These are phyloP conservation scores for Cystoderma amianthinum DNA, from an alignment of 768 basidiomycete species.

Conservation along the genomic window DNA sequence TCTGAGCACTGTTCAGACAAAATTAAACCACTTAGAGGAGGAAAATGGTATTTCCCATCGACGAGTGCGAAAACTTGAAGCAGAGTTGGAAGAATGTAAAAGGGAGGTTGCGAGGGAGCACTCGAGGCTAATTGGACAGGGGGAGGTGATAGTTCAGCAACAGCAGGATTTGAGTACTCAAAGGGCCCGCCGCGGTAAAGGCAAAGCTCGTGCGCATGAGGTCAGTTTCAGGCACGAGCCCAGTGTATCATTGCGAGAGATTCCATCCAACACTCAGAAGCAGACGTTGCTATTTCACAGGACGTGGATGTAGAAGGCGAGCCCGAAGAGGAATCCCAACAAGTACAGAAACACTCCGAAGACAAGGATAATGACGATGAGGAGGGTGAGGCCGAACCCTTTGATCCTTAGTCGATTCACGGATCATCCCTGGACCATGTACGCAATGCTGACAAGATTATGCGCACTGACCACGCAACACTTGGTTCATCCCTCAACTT, in stretches of 20 bases:
- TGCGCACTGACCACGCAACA: slow-evolving; percentile 49
- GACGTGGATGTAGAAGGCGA: slow-evolving; percentile 20
- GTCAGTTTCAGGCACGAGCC: slow-evolving; percentile 37
- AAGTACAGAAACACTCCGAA: too few relatives aligned
- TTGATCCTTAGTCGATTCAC: slow-evolving; percentile 23
- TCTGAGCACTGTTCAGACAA: slow-evolving; percentile 56
- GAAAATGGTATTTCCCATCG: slow-evolving; percentile 80
- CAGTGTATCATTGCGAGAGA: slow-evolving; percentile 51
- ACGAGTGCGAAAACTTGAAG: slow-evolving; percentile 81
- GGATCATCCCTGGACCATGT: too few relatives aligned
- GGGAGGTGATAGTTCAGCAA: slow-evolving; percentile 35
- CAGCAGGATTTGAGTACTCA: slow-evolving; percentile 17
- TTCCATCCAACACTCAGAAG: slow-evolving; percentile 17
- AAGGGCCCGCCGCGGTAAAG: slow-evolving; percentile 23
- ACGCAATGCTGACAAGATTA: slow-evolving; percentile 30
- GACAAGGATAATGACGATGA: slow-evolving; percentile 19
- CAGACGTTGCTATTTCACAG: slow-evolving; percentile 25
- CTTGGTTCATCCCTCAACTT: slow-evolving; percentile 29
- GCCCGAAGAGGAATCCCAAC: slow-evolving; percentile 11
- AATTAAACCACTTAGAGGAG: slow-evolving; percentile 67
- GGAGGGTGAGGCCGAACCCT: slow-evolving; percentile 26
- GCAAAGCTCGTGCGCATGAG: slow-evolving; percentile 26
- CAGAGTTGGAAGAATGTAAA: slow-evolving; percentile 79
- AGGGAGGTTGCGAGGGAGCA: slow-evolving; percentile 70
- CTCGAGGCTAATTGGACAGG: slow-evolving; percentile 51